Evolutionary conservation across 192 early-diverging fungal species (phyloP).

Genomic region (Backusella mclennaniae): DNA sequence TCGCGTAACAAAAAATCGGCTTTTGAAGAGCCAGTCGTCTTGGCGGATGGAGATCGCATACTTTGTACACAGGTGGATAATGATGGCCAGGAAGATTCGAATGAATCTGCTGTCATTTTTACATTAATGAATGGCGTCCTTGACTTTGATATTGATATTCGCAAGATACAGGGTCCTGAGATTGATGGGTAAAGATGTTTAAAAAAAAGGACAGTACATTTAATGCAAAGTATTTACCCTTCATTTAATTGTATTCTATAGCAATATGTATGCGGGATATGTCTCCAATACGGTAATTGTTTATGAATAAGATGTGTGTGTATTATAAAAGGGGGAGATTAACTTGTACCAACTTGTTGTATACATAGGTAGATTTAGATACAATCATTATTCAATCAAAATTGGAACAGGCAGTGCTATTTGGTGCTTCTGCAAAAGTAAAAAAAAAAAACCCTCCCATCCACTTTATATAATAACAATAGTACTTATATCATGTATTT

Average conservation of each 20-base stretch:
- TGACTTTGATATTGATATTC: neutral
- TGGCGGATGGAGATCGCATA: neutral
- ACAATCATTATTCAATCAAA: neutral
- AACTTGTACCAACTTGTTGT: neutral
- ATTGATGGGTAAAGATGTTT: neutral
- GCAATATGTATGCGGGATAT: neutral
- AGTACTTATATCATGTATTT: neutral
- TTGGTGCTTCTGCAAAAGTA: neutral
- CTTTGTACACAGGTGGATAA: neutral
- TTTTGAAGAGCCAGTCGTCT: neutral
- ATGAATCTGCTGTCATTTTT: neutral
- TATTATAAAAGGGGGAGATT: neutral
- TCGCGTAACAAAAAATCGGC: neutral
- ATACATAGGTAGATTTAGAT: neutral
- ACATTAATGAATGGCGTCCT: neutral
- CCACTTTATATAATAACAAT: neutral
- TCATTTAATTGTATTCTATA: neutral
- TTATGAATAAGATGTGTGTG: neutral
- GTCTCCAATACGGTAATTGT: neutral
- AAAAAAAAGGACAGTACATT: neutral
- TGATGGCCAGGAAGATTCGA: neutral
- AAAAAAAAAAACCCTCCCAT: neutral
- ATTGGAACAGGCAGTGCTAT: neutral
- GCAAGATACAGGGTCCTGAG: neutral
- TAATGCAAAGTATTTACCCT: too few relatives aligned